A percentile compares a stretch with the other conserved stretches of the same genome.
phyloP scores from a whole-genome alignment of 2,329 filamentous ascomycete species.

The Annulohypoxylon truncatum region DNA sequence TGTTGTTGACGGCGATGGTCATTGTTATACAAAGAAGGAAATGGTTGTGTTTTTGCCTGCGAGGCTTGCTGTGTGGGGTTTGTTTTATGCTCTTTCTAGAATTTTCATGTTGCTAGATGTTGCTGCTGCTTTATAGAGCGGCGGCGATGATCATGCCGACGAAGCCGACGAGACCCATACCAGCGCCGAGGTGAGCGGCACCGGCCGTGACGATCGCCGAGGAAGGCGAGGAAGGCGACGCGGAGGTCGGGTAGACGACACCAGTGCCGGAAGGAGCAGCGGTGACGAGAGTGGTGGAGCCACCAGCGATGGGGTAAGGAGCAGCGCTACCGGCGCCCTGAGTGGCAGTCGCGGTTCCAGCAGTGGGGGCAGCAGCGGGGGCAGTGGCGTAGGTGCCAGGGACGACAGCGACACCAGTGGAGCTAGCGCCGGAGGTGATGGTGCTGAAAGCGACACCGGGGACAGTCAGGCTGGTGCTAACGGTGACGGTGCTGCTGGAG shows the following conservation, averaged over 20 bases:
- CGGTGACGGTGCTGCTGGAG: conserved; percentile 61
- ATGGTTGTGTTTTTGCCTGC: conserved; percentile 25
- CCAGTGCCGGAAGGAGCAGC: conserved; percentile 53
- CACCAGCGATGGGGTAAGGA: conserved; percentile 52
- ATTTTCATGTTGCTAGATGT: background rate
- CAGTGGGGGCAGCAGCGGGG: conserved; percentile 49
- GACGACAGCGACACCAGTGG: conserved; percentile 54
- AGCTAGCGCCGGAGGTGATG: conserved; percentile 53
- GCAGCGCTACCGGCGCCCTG: conserved; percentile 47
- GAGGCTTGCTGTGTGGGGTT: background rate
- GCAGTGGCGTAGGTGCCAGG: conserved; percentile 53
- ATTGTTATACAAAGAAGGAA: conserved; percentile 31
- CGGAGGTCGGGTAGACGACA: conserved; percentile 41
- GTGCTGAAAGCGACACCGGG: conserved; percentile 55
- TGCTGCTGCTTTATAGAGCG: conserved; percentile 55
- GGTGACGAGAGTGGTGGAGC: conserved; percentile 53
- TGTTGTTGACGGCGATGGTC: conserved; percentile 39
- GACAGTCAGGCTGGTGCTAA: conserved; percentile 60
- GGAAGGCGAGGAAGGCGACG: conserved; percentile 30
- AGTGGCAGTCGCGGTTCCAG: conserved; percentile 50
- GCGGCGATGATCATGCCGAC: conserved; percentile 58
- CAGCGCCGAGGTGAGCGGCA: conserved; percentile 53
- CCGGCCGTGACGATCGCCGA: conserved; percentile 49
- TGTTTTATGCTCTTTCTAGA: background rate
- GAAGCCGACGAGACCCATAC: conserved; percentile 59